Evolutionary conservation across 805 yeast species (phyloP), one percentile per base, ranked within the genome.

Genomic region (Yamadazyma takamatsuzukensis): DNA sequence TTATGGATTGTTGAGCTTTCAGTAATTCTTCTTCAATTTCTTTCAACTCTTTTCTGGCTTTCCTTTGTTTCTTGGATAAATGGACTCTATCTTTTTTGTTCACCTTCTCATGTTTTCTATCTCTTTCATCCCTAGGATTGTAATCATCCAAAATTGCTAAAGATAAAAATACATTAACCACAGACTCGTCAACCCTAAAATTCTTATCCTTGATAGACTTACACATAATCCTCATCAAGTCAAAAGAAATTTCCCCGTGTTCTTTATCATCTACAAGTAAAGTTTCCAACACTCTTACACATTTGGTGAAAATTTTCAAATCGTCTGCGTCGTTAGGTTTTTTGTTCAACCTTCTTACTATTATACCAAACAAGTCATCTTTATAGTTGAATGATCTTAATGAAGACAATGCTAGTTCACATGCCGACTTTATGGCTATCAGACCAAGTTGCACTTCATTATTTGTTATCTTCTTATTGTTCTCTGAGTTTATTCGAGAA

Each of bases 71-170:
- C 55, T 90, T 90, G n/a, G 95, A 80, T 30, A 90, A 61, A 65
- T 89, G 95, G 3, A 86, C 87, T 46, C 96, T 71, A 55, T 93
- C 95, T 56, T 88, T 86, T 67, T 89, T 90, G 53, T 75, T 78
- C 27, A 83, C 33, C 49, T 81, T 83, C 4, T 62, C 59, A 24
- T 59, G 65, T 12, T 59, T 59, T 16, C 61, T 69, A 6, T 52
- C 48, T 28, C 68, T 70, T 64, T 64, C 22, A 66, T 71, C 51
- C 74, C 72, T 51, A 12, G 93, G 90, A 53, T 80, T 85, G 50
- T 81, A 84, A 53, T 83, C 90, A 30, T 70, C 73, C 33, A 84
- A 59, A 13, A 83, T 64, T 15, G 76, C 70, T 41, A 88, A 56
- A 2, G 90, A 79, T 29, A 88, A 62, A 29, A 90, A 70, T 2